A percentile compares a stretch with the other conserved stretches of the same genome.
These are phyloP conservation scores for Rossbeevera mucosa DNA, from an alignment of 768 basidiomycete species.

Conservation along the genomic window DNA sequence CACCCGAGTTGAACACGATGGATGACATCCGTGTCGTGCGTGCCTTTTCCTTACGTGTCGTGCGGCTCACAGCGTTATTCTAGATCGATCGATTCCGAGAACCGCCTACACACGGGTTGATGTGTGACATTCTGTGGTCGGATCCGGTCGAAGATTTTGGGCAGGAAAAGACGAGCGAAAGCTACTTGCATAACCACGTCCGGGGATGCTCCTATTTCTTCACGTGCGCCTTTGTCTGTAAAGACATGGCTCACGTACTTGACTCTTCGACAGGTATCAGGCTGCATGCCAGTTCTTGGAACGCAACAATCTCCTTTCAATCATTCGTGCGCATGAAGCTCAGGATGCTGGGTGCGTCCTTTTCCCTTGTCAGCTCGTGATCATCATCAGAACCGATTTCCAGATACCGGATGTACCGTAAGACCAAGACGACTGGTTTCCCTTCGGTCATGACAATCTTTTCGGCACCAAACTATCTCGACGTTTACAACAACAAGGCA, in stretches of 20 bases:
- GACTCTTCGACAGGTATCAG: constrained; percentile 60
- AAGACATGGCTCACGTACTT: not conserved
- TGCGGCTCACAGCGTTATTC: not conserved
- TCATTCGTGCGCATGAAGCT: constrained; percentile 97
- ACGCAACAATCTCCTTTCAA: constrained; percentile 91
- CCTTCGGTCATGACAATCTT: constrained; percentile 99
- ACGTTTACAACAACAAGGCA: constrained; percentile 99
- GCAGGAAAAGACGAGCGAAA: constrained; percentile 84
- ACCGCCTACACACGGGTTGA: constrained; percentile 93
- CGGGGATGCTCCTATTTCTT: constrained; percentile 97
- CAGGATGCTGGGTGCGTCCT: constrained; percentile 88
- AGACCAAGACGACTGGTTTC: constrained; percentile 96
- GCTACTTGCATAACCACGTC: constrained; percentile 93
- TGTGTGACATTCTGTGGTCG: constrained; percentile 99
- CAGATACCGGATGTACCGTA: constrained; percentile 98
- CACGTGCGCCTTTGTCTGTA: constrained; percentile 45
- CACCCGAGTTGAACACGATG: constrained; percentile 90
- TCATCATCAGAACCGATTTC: not conserved
- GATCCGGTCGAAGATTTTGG: constrained; percentile 98
- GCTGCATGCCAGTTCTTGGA: constrained; percentile 97
- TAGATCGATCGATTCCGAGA: constrained; percentile 98
- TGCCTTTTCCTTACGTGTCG: constrained; percentile 3
- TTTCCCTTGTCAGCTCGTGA: not conserved
- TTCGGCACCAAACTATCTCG: constrained; percentile 96
- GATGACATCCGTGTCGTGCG: constrained; percentile 88